A percentile compares a stretch with the other conserved stretches of the same genome.
Conservation (phyloP, 352 stramenopile genomes). For the Salisapilia sapeloensis region DNA sequence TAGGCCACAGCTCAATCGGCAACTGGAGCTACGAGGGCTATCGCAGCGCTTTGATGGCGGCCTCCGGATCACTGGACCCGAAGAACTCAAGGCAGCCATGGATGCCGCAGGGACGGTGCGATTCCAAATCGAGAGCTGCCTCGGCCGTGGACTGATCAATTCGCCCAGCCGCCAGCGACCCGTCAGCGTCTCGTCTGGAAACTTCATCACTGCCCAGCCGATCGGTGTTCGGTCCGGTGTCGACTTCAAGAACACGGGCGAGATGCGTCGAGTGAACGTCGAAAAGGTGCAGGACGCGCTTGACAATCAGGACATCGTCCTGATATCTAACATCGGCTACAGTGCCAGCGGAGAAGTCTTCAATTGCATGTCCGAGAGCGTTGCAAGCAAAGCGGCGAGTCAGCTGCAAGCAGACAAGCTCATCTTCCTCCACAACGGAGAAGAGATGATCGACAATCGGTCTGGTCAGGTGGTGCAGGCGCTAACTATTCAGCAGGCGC, state of each 20-base stretch:
- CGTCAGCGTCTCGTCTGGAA: constrained; percentile 91
- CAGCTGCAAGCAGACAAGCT: constrained; percentile 77
- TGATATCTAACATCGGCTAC: constrained; percentile 93
- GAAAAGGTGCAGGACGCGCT: constrained; percentile 83
- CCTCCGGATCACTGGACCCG: constrained; percentile 84
- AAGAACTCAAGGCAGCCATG: constrained; percentile 88
- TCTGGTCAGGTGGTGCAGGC: constrained; percentile 65
- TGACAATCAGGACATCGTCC: constrained; percentile 89
- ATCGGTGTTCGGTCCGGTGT: constrained; percentile 76
- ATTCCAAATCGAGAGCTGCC: constrained; percentile 79
- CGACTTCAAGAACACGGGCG: constrained; percentile 84
- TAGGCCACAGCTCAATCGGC: constrained; percentile 87
- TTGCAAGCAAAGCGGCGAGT: constrained; percentile 74
- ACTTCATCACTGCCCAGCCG: constrained; percentile 92
- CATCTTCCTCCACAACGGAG: constrained; percentile 81
- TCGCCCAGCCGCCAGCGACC: constrained; percentile 34
- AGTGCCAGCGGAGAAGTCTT: constrained; percentile 90
- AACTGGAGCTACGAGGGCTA: constrained; percentile 60
- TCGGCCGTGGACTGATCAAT: constrained; percentile 77
- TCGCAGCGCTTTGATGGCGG: constrained; percentile 56
- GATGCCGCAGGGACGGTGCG: constrained; percentile 86
- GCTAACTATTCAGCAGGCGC: constrained; percentile 62
- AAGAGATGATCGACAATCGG: constrained; percentile 71
- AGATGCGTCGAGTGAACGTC: constrained; percentile 89
- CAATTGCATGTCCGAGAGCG: constrained; percentile 80